A percentile compares a stretch with the other conserved stretches of the same genome.
phyloP scores from a whole-genome alignment of 441 rosid species.

The Populus hybrid region DNA sequence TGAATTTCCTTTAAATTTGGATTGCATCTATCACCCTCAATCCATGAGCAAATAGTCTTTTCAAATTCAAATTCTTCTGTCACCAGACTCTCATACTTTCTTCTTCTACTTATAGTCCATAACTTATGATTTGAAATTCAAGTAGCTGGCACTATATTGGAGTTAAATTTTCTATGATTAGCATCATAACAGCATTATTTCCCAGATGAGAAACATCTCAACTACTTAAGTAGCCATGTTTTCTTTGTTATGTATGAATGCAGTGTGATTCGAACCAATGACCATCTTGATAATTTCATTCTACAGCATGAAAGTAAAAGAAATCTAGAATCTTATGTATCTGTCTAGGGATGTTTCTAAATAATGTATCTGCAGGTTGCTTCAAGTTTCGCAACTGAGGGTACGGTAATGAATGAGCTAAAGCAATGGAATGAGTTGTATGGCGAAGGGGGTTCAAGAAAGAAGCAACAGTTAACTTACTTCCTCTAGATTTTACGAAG shows the following conservation, averaged over 20 bases:
- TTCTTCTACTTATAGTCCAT: background rate
- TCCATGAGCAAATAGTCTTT: background rate
- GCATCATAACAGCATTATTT: background rate
- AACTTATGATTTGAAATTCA: background rate
- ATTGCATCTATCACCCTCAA: background rate
- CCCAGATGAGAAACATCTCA: background rate
- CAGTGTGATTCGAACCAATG: too few relatives aligned
- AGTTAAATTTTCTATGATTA: background rate
- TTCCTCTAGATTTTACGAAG: slow-evolving; percentile 55
- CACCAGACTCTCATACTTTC: background rate
- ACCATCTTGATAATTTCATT: too few relatives aligned
- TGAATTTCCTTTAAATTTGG: background rate
- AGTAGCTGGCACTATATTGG: background rate
- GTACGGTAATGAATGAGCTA: slow-evolving; percentile 77
- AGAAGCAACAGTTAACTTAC: slow-evolving; percentile 87
- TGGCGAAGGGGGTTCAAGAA: slow-evolving; percentile 97
- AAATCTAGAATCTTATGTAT: background rate
- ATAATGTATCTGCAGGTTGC: slow-evolving; percentile 53
- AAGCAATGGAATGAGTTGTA: slow-evolving; percentile 93
- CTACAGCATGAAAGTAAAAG: background rate
- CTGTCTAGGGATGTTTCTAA: background rate
- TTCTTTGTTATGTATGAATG: too few relatives aligned
- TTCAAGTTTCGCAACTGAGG: slow-evolving; percentile 85
- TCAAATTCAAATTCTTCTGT: background rate
- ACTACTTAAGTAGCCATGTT: background rate